Conservation (phyloP, 805 yeast genomes). For the Starmerella floris region DNA sequence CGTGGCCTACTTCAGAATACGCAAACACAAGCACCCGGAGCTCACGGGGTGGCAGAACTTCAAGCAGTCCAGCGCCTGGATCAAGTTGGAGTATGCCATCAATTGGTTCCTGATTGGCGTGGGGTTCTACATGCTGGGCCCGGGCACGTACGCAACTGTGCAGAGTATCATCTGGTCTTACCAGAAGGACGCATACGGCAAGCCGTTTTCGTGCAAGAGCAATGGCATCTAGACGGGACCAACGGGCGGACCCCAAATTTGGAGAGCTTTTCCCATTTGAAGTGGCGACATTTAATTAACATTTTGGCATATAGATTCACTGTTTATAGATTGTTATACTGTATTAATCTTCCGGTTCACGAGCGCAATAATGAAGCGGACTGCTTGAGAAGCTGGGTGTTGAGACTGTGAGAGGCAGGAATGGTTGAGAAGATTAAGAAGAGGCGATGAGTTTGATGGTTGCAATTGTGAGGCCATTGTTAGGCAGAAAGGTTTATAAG, state of each 20-base stretch:
- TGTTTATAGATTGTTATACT: background rate
- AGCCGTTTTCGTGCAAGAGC: constrained; percentile 39
- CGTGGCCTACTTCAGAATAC: constrained; percentile 33
- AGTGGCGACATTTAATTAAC: background rate
- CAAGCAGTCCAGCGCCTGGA: constrained; percentile 23
- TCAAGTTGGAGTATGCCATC: constrained; percentile 30
- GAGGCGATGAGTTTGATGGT: too few relatives aligned
- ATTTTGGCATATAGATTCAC: background rate
- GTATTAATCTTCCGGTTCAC: too few relatives aligned
- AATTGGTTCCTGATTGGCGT: constrained; percentile 32
- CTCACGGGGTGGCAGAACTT: constrained; percentile 25
- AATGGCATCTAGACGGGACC: constrained; percentile 27
- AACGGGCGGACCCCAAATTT: background rate
- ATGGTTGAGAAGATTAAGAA: too few relatives aligned
- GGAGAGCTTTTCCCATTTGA: too few relatives aligned
- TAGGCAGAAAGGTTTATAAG: too few relatives aligned
- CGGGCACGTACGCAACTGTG: constrained; percentile 44
- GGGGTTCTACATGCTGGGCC: constrained; percentile 46
- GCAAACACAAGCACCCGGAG: constrained; percentile 24
- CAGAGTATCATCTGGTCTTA: constrained; percentile 41
- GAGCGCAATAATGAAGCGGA: too few relatives aligned
- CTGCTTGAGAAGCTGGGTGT: too few relatives aligned
- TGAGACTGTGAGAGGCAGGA: too few relatives aligned
- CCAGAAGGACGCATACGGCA: constrained; percentile 37
- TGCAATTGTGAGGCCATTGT: too few relatives aligned